Conservation (phyloP, 2,329 filamentous ascomycete species). For the Aspergillus intermedius region DNA sequence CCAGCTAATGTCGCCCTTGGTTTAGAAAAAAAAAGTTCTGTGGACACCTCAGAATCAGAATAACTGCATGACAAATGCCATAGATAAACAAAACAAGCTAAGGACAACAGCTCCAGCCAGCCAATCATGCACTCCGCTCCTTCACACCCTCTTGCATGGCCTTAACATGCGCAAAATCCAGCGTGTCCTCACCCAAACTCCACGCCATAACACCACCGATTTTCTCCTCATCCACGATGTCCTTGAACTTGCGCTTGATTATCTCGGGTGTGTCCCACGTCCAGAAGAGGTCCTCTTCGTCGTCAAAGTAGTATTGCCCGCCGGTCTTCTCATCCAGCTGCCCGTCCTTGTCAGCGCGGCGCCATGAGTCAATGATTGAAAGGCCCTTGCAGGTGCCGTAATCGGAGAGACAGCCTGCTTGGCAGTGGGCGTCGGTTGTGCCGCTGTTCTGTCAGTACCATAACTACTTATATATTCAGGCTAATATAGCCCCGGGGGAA, state of each 20-base stretch:
- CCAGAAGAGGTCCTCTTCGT: constrained; percentile 58
- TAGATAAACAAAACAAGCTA: not conserved
- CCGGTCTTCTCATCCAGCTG: constrained; percentile 52
- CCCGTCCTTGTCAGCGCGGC: constrained; percentile 48
- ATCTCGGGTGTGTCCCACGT: constrained; percentile 61
- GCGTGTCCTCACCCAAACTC: constrained; percentile 63
- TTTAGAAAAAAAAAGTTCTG: too few species aligned
- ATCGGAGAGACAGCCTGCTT: constrained; percentile 30
- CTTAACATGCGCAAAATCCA: constrained; percentile 39
- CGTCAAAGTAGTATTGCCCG: constrained; percentile 65
- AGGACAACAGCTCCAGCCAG: not conserved
- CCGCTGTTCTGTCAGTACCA: constrained; percentile 21
- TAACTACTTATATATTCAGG: constrained; percentile 6
- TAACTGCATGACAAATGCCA: not conserved
- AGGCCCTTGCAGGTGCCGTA: constrained; percentile 38
- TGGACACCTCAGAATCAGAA: not conserved
- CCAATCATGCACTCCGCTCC: not conserved
- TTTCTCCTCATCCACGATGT: constrained; percentile 50
- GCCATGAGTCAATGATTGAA: constrained; percentile 53
- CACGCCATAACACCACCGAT: constrained; percentile 70
- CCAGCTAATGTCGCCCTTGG: too few species aligned
- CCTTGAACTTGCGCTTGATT: constrained; percentile 56
- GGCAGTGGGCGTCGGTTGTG: constrained; percentile 24
- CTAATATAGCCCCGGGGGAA: not conserved
- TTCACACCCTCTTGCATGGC: constrained; percentile 33